phyloP scores from a whole-genome alignment of 1,284 basidiomycete genomes.

The Apiotrichum akiyoshidainum region DNA sequence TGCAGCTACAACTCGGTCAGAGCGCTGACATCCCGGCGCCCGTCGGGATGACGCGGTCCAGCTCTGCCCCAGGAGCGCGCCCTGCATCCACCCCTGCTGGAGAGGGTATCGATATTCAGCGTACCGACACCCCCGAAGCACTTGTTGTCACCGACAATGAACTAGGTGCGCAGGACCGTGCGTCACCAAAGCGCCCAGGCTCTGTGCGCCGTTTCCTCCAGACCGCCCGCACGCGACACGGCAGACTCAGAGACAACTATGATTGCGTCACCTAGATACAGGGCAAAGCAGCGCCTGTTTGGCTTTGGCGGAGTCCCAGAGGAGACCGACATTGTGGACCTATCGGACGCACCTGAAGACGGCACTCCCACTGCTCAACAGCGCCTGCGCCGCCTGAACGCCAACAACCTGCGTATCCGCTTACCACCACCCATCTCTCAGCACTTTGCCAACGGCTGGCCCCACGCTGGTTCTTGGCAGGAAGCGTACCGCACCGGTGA shows the following conservation, averaged over 20 bases:
- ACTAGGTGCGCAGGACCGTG: neutral
- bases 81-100: neutral
- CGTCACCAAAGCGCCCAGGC: neutral
- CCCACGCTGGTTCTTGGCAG: constrained; percentile 47
- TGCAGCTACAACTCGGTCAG: neutral
- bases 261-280: constrained; percentile 9
- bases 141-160: neutral
- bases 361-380: neutral
- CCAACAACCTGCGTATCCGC: constrained; percentile 29
- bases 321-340: constrained; percentile 3
- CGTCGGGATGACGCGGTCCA: constrained; percentile 8
- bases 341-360: neutral
- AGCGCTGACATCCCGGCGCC: neutral
- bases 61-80: constrained; percentile 10
- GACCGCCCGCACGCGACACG: neutral
- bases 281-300: constrained; percentile 15
- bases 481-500: constrained; percentile 36
- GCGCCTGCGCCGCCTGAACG: constrained; percentile 8
- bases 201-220: neutral
- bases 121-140: constrained; percentile 4
- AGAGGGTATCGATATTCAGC: constrained; percentile 1
- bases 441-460: constrained; percentile 40
- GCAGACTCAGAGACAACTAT: constrained; percentile 19
- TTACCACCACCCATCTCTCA: constrained; percentile 34
- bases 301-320: constrained; percentile 7